Evolutionary conservation across 805 yeast genomes (phyloP).

Genomic region (Alloascoidea hylecoeti): DNA sequence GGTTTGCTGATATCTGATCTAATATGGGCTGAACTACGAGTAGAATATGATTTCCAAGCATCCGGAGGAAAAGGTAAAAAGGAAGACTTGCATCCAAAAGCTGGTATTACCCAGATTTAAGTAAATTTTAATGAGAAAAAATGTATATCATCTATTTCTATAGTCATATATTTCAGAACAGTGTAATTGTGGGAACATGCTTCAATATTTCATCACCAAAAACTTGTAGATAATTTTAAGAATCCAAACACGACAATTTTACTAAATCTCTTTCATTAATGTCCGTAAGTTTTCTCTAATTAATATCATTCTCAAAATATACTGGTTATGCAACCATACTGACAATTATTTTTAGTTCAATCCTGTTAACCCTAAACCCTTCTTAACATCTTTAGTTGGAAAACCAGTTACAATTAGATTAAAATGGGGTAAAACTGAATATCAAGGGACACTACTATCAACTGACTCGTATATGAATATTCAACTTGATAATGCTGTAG

Average conservation of each 20-base stretch:
- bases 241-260: background rate
- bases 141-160: no score
- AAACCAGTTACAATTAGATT: conserved; percentile 61
- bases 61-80: no score
- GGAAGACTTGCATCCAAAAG: background rate
- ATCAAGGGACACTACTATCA: conserved; percentile 62
- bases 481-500: conserved; percentile 51
- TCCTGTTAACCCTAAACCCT: conserved; percentile 88
- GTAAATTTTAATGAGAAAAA: background rate
- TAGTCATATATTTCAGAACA: no score
- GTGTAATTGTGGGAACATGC: no score
- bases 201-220: no score
- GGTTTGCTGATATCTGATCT: conserved; percentile 59
- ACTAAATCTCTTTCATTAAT: background rate
- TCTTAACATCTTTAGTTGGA: conserved; percentile 60
- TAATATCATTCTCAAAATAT: background rate
- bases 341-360: conserved; percentile 17
- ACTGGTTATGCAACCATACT: background rate
- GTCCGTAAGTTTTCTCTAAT: background rate
- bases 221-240: background rate
- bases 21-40: conserved; percentile 63
- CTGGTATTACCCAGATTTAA: background rate
- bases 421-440: conserved; percentile 86
- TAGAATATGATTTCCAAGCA: conserved; percentile 60
- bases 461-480: conserved; percentile 91